Evolutionary conservation across 1,284 basidiomycete genomes (phyloP).

Genomic region (Boletus smithii): DNA sequence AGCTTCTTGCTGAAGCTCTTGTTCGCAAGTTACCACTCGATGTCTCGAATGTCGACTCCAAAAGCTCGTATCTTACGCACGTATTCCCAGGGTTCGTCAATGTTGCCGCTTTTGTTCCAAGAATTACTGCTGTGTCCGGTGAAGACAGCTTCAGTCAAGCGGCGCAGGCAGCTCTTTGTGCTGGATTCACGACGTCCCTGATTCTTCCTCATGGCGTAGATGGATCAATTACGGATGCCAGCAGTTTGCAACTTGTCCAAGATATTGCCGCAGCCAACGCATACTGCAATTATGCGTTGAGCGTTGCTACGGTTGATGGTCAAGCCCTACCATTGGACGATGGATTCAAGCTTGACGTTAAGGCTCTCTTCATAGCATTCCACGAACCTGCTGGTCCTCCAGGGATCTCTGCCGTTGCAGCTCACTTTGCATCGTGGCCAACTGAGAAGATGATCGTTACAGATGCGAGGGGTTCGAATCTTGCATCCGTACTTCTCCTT

Average conservation of each 20-base stretch:
- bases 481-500: constrained; percentile 90
- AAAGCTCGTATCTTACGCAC: constrained; percentile 90
- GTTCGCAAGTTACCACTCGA: constrained; percentile 86
- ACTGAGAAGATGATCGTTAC: constrained; percentile 90
- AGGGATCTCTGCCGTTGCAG: constrained; percentile 65
- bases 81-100: constrained; percentile 93
- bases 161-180: constrained; percentile 79
- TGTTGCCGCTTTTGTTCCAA: constrained; percentile 86
- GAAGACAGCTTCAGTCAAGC: constrained; percentile 67
- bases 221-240: constrained; percentile 63
- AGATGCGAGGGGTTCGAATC: constrained; percentile 87
- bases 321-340: constrained; percentile 72
- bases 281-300: constrained; percentile 85
- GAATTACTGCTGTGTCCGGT: constrained; percentile 51
- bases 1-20: constrained; percentile 93
- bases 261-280: constrained; percentile 60
- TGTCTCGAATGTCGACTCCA: constrained; percentile 89
- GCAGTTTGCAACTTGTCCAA: constrained; percentile 67
- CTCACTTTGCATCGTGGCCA: constrained; percentile 92
- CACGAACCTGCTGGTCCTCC: constrained; percentile 47
- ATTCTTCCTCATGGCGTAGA: constrained; percentile 71
- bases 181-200: constrained; percentile 84
- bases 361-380: constrained; percentile 85
- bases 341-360: constrained; percentile 73
- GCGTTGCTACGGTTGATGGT: constrained; percentile 68